These are phyloP conservation scores for Polysphondylium violaceum DNA, from an alignment of 78 protist species.

Conservation along the genomic window DNA sequence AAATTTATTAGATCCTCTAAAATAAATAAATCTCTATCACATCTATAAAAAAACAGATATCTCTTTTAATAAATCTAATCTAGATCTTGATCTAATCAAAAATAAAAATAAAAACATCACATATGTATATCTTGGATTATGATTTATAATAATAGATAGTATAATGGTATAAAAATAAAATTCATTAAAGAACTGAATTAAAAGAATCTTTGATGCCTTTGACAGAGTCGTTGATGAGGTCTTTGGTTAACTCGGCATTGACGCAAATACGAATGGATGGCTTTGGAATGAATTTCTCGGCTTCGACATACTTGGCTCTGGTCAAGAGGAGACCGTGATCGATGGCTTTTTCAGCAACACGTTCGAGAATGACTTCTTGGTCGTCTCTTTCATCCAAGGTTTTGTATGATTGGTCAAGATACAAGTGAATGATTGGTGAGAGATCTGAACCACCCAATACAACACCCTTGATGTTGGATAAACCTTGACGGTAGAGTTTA, in stretches of 20 bases:
- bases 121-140: too few relatives aligned
- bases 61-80: too few relatives aligned
- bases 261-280: slow-evolving; percentile 81
- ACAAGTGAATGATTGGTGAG: slow-evolving; percentile 76
- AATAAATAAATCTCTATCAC: too few relatives aligned
- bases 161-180: too few relatives aligned
- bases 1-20: slow-evolving; percentile 69
- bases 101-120: too few relatives aligned
- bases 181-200: slow-evolving; percentile 7
- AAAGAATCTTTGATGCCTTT: slow-evolving; percentile 8
- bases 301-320: slow-evolving; percentile 68
- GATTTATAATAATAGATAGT: too few relatives aligned
- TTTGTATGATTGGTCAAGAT: background rate
- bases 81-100: too few relatives aligned
- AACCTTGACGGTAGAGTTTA: background rate
- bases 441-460: slow-evolving; percentile 15
- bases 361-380: slow-evolving; percentile 50
- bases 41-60: too few relatives aligned
- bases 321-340: slow-evolving; percentile 44
- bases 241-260: slow-evolving; percentile 12
- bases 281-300: slow-evolving; percentile 74
- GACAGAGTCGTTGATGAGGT: slow-evolving; percentile 6
- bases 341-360: slow-evolving; percentile 30
- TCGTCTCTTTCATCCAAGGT: slow-evolving; percentile 4
- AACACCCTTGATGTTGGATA: slow-evolving; percentile 27